Base-by-base conservation (phyloP, 345 rosid genomes). In the Brassica juncea region DNA sequence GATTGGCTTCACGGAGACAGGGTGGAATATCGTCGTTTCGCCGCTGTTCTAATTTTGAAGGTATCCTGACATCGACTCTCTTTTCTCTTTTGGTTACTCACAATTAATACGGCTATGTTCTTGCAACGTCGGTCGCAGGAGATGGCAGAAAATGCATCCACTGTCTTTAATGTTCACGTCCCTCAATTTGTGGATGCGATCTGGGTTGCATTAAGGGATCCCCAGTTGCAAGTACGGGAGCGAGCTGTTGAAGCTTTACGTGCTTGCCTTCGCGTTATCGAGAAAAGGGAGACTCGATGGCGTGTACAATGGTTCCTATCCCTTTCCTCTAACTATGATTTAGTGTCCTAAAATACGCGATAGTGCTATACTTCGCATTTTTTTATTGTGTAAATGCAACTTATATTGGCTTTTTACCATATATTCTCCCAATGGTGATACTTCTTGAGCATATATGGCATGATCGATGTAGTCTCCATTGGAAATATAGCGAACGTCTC, bases 251-350 rank as follows among this genome's bases (percentile, higher is more conserved):
- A 95, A 87, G 98, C 99, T 75, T 84, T 93, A 86, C 98, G 99
- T 73, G 99, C 99, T 68, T 95, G 98, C 82, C 99, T 95, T 82
- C 88, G 89, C 80, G 99, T 95, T 84, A 91, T 95, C 80, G 99
- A 95, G 87, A 95, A 95, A 84, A 94, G 98, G 21, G 99, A 95
- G 87, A 95, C 99, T 61, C 97, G 99, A 2, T 95, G 98, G 99
- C 94, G 97, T 52, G 99, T 95, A 78, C 99, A 93, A 35, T 93
- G 99, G 99, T 95, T 61, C 75, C 97, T 87, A 67, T 62, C 28
- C 63, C 1, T 69, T 44, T 54, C 55, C 66, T 25, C 54, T 70
- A 55, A 70, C 49, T 70, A 21, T 75, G 61, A 42, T 74, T 9
- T 14, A 31, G 28, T 58, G 67, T 57, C 76, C 71, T 64, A 25